Conservation (phyloP, 108 stramenopile genomes). For the Nannochloropsis salina region DNA sequence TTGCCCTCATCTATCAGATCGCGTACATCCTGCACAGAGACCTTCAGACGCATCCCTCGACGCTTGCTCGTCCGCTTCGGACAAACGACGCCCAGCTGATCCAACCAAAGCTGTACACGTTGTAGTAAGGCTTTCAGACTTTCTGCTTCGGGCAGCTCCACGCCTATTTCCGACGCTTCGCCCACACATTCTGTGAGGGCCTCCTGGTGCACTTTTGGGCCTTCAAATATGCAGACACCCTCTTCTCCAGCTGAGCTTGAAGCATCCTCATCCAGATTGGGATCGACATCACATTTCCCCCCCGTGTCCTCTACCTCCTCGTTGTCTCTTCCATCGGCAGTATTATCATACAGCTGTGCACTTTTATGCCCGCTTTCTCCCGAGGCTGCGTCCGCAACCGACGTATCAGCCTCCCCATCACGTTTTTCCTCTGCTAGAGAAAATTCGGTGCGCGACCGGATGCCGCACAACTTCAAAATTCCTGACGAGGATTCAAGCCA, state of each 20-base stretch:
- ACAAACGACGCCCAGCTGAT: slow-evolving; percentile 36
- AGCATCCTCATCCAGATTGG: not conserved
- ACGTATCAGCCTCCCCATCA: not conserved
- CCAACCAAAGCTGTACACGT: slow-evolving; percentile 34
- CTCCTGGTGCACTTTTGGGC: not conserved
- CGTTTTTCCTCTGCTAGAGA: not conserved
- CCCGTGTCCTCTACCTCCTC: not conserved
- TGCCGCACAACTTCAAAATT: not conserved
- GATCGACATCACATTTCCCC: not conserved
- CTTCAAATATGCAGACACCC: not conserved
- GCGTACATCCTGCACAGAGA: slow-evolving; percentile 31
- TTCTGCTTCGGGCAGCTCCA: slow-evolving; percentile 29
- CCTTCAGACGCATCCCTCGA: slow-evolving; percentile 31
- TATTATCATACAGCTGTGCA: not conserved
- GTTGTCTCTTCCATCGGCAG: not conserved
- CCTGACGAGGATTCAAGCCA: not conserved
- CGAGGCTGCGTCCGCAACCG: not conserved
- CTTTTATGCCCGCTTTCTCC: not conserved
- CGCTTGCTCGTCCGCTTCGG: slow-evolving; percentile 46
- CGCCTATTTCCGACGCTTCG: not conserved
- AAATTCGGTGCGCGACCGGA: not conserved
- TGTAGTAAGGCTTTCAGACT: slow-evolving; percentile 32
- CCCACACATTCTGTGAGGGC: slow-evolving; percentile 8
- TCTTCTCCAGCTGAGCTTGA: not conserved
- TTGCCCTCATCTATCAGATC: slow-evolving; percentile 28